Evolutionary conservation across 208 protist species (phyloP).

Genomic region (Trypanosomatidae sp.): DNA sequence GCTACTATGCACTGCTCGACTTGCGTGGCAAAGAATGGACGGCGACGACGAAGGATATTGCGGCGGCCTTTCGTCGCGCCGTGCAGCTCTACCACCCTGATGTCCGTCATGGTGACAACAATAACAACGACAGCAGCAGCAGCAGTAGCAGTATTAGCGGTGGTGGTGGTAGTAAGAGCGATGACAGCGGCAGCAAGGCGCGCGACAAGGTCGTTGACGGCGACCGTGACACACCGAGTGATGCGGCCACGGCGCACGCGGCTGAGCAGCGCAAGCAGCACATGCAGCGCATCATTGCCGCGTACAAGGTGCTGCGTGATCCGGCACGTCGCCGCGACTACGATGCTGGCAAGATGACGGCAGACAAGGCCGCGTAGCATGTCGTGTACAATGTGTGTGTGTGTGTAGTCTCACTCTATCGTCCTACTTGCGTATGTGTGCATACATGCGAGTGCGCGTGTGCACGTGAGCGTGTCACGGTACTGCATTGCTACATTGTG

Average conservation of each 20-base stretch:
- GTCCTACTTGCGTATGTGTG: no score
- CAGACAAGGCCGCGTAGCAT: neutral
- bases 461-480: no score
- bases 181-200: no score
- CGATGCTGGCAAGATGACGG: neutral
- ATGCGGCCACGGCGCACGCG: no score
- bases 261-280: constrained; percentile 38
- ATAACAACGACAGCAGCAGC: no score
- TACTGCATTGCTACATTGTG: no score
- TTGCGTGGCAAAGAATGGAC: constrained; percentile 62
- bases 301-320: constrained; percentile 73
- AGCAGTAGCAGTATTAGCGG: no score
- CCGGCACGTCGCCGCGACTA: constrained; percentile 57
- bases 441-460: no score
- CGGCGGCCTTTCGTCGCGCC: constrained; percentile 58
- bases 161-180: neutral
- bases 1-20: constrained; percentile 76
- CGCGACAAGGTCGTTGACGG: no score
- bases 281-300: constrained; percentile 76
- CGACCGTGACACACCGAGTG: no score
- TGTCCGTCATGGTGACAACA: constrained; percentile 6
- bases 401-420: no score
- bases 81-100: constrained; percentile 69
- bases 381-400: no score
- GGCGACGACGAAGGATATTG: constrained; percentile 68